Base-by-base conservation (phyloP, 208 protist genomes). In the Tritrichomonas musculus region DNA sequence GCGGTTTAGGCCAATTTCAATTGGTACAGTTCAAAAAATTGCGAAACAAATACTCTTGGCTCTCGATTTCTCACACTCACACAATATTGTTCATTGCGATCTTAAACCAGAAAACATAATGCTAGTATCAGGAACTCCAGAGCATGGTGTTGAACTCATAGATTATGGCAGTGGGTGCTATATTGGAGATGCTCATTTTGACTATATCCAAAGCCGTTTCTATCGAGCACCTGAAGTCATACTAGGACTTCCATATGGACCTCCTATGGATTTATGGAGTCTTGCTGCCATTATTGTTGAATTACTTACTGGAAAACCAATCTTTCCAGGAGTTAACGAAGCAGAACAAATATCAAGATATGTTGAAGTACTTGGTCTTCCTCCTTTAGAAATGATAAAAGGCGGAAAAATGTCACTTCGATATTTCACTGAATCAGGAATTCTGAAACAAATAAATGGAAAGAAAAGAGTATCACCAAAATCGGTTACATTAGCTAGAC, bases 151-250 rank as follows among this genome's bases (percentile, higher is more conserved):
- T 25, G 3, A 84, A 20, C 30, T 84, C 1, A 84, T 84, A n/a
- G 73, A 84, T 53, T 84, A 39, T 84, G 73, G 73, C 2, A 47
- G 25, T 9, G n/a, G 41, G 22, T 84, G 73, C 30, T 53, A 25
- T 49, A 44, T 84, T 84, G 73, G 36, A 47, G n/a, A 84, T 53
- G 41, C 27, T 39, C 27, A 47, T 33, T 84, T 53, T 53, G 44
- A 84, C 3, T 84, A 93, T 30, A 96, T 96, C 64, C 95, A 96
- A 84, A 92, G 47, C 20, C 41, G 94, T 8, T 96, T 94, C 64
- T 96, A 96, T 92, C 25, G 95, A 33, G 93, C 96, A 0, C 96
- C 95, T 65, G 96, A 96, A 92, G 95, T 96, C 36, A 69, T 96
- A 9, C 65, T 96, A 0, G 94, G 95, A 13, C 53, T 95, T 0